A percentile compares a stretch with the other conserved stretches of the same genome.
phyloP scores from a whole-genome alignment of 148 eudicot species.

The Dianthus caryophyllus region DNA sequence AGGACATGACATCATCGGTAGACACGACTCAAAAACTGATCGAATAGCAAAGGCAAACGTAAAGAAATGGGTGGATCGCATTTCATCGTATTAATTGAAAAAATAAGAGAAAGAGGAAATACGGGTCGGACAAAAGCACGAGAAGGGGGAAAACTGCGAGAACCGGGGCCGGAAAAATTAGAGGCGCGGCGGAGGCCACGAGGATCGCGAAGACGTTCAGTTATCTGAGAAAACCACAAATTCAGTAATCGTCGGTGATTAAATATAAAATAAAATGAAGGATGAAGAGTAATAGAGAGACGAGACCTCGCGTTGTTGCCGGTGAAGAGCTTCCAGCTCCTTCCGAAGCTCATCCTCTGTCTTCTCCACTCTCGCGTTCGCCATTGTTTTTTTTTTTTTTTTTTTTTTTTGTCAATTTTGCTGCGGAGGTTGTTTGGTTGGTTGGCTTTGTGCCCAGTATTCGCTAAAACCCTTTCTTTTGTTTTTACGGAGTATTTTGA shows the following conservation, averaged over 20 bases:
- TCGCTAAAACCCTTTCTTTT: too few relatives aligned
- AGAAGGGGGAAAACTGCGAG: slow-evolving; percentile 48
- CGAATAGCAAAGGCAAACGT: too few relatives aligned
- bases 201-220: slow-evolving; percentile 87
- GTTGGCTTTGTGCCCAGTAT: too few relatives aligned
- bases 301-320: slow-evolving; percentile 76
- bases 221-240: slow-evolving; percentile 36
- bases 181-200: slow-evolving; percentile 86
- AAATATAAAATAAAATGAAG: background rate
- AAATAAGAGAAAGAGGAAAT: slow-evolving; percentile 18
- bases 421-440: too few relatives aligned
- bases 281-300: slow-evolving; percentile 5
- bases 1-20: too few relatives aligned
- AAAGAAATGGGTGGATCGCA: too few relatives aligned
- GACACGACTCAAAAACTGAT: too few relatives aligned
- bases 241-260: background rate
- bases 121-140: slow-evolving; percentile 78
- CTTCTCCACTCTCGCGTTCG: slow-evolving; percentile 56
- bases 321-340: slow-evolving; percentile 77
- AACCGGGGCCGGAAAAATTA: slow-evolving; percentile 42
- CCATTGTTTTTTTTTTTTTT: slow-evolving; percentile 9
- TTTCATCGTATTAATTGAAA: too few relatives aligned
- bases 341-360: slow-evolving; percentile 75
- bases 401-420: too few relatives aligned
- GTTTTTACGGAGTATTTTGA: too few relatives aligned